Evolutionary conservation across 2,329 filamentous ascomycete species (phyloP).

Genomic region (Alternaria alternata): DNA sequence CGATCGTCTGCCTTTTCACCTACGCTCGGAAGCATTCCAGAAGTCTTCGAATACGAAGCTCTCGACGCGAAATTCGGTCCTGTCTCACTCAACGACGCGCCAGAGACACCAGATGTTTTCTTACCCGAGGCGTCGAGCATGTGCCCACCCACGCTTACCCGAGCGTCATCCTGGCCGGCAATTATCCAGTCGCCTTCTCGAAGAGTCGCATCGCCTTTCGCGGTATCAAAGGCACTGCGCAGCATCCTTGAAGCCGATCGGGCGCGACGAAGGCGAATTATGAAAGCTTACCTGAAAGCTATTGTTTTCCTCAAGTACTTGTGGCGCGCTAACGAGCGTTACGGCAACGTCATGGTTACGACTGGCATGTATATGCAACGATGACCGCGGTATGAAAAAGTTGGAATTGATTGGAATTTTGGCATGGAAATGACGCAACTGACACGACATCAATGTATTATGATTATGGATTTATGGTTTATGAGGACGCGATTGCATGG

Average conservation of each 20-base stretch:
- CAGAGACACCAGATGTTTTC: slow-evolving; percentile 26
- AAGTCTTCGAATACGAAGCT: slow-evolving; percentile 35
- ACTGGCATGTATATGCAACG: slow-evolving; percentile 39
- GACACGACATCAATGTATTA: slow-evolving; percentile 5
- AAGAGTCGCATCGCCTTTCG: slow-evolving; percentile 24
- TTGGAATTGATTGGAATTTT: not conserved
- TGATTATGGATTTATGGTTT: slow-evolving; percentile 5
- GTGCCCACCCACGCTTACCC: slow-evolving; percentile 28
- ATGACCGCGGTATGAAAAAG: slow-evolving; percentile 10
- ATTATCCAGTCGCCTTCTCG: slow-evolving; percentile 33
- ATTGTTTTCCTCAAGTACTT: slow-evolving; percentile 35
- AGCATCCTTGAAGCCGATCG: slow-evolving; percentile 35
- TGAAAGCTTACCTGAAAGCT: slow-evolving; percentile 35
- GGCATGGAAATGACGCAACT: not conserved
- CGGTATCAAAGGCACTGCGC: slow-evolving; percentile 31
- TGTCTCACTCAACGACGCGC: slow-evolving; percentile 26
- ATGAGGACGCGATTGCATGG: slow-evolving; percentile 6
- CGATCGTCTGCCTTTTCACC: slow-evolving; percentile 32
- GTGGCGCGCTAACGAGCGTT: slow-evolving; percentile 35
- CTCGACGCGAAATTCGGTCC: slow-evolving; percentile 18
- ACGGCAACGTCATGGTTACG: slow-evolving; percentile 36
- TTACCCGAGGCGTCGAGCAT: slow-evolving; percentile 30
- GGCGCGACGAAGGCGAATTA: slow-evolving; percentile 26
- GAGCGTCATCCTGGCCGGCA: slow-evolving; percentile 25
- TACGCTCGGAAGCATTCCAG: slow-evolving; percentile 36